These are phyloP conservation scores for Candida saitoana DNA, from an alignment of 805 yeast genomes.

Conservation along the genomic window DNA sequence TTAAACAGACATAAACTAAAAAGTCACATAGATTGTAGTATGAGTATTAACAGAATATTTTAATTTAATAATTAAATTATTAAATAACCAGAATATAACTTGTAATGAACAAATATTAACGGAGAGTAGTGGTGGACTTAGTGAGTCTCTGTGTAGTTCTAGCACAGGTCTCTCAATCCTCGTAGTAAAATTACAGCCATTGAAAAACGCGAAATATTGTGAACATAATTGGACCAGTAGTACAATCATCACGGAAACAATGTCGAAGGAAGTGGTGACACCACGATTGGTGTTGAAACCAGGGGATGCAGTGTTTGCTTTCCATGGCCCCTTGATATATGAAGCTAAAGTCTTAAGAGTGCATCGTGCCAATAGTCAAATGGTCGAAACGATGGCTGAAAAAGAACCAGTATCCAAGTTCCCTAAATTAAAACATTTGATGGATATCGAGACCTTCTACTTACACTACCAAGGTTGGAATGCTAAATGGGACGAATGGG, in stretches of 20 bases:
- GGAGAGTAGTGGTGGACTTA: too few species aligned
- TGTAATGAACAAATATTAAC: too few species aligned
- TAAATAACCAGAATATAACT: too few species aligned
- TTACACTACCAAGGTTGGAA: conserved; percentile 97
- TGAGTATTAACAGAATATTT: too few species aligned
- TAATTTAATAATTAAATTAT: too few species aligned
- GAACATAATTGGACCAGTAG: too few species aligned
- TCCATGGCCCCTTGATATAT: conserved; percentile 85
- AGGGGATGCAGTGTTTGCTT: conserved; percentile 53
- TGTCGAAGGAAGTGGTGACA: too few species aligned
- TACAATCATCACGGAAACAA: too few species aligned
- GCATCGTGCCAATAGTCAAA: conserved; percentile 53
- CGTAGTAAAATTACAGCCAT: not conserved
- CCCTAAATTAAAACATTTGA: conserved; percentile 23
- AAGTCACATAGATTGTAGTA: too few species aligned
- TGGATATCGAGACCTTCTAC: conserved; percentile 44
- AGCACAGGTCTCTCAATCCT: too few species aligned
- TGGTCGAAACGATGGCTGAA: conserved; percentile 29
- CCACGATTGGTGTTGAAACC: conserved; percentile 13
- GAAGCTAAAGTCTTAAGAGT: conserved; percentile 76
- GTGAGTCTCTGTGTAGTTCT: too few species aligned
- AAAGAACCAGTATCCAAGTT: conserved; percentile 12
- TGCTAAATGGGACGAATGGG: conserved; percentile 96
- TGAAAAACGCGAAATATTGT: not conserved
- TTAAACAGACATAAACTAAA: too few species aligned